Conservation (phyloP, 352 stramenopile species). For the Stramenopiles sp. region DNA sequence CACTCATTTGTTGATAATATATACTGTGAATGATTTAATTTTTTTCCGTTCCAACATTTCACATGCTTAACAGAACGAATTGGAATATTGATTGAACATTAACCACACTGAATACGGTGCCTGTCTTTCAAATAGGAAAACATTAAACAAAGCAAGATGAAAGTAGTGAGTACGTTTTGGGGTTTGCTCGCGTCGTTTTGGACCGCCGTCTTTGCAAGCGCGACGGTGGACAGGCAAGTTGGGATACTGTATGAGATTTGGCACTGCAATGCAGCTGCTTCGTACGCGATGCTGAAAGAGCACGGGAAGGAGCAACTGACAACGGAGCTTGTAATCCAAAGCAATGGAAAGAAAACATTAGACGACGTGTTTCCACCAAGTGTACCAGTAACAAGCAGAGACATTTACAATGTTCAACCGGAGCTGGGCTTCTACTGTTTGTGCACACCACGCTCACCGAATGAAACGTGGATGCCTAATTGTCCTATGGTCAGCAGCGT, state of each 20-base stretch:
- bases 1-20: too few species aligned
- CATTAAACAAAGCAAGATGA: too few species aligned
- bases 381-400: not conserved
- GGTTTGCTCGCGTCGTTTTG: too few species aligned
- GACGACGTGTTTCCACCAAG: not conserved
- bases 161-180: too few species aligned
- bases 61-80: too few species aligned
- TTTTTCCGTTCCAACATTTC: too few species aligned
- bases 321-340: not conserved
- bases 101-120: too few species aligned
- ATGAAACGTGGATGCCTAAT: not conserved
- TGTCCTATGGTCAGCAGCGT: not conserved
- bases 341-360: not conserved
- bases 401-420: conserved; percentile 11
- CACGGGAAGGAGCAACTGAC: not conserved
- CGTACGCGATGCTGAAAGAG: not conserved
- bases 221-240: not conserved
- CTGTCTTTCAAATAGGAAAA: too few species aligned
- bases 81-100: too few species aligned
- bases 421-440: conserved; percentile 7
- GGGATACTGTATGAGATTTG: conserved; percentile 12
- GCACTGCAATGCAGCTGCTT: not conserved
- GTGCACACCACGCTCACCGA: not conserved
- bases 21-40: too few species aligned
- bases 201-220: too few species aligned